Evolutionary conservation across 345 rosid genomes (phyloP).

Genomic region (Zanthoxylum bungeanum): DNA sequence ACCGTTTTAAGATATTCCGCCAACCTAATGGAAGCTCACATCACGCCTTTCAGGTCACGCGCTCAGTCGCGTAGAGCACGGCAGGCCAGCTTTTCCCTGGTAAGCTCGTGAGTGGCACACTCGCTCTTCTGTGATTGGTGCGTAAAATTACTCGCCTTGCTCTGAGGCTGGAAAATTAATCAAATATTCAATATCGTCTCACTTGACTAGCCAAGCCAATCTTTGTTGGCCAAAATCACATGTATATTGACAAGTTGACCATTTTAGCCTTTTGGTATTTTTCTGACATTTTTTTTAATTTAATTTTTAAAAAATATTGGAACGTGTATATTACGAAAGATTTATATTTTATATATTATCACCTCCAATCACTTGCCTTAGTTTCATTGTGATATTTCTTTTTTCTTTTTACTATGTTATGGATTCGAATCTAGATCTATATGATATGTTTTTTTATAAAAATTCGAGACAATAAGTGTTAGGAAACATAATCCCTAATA

Average conservation of each 20-base stretch:
- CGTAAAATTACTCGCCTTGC: background rate
- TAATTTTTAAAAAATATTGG: too few relatives aligned
- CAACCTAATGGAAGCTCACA: background rate
- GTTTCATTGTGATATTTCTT: too few relatives aligned
- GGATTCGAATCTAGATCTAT: too few relatives aligned
- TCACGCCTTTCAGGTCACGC: background rate
- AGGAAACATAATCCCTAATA: too few relatives aligned
- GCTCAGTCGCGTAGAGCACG: background rate
- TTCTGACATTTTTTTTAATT: too few relatives aligned
- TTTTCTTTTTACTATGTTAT: too few relatives aligned
- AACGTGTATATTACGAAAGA: too few relatives aligned
- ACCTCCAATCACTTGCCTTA: too few relatives aligned
- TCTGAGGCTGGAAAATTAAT: too few relatives aligned
- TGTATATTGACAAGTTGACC: background rate
- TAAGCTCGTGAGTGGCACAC: background rate
- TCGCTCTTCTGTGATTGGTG: background rate
- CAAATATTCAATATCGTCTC: fast-evolving
- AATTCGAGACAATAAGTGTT: too few relatives aligned
- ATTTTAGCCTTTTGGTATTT: background rate
- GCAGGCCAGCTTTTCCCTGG: background rate
- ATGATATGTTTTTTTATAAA: too few relatives aligned
- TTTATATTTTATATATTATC: too few relatives aligned
- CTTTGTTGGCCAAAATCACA: background rate
- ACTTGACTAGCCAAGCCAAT: background rate
- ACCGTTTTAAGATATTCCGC: background rate